These are phyloP conservation scores for Kwoniella mangroviensis DNA, from an alignment of 768 basidiomycete genomes.

Conservation along the genomic window DNA sequence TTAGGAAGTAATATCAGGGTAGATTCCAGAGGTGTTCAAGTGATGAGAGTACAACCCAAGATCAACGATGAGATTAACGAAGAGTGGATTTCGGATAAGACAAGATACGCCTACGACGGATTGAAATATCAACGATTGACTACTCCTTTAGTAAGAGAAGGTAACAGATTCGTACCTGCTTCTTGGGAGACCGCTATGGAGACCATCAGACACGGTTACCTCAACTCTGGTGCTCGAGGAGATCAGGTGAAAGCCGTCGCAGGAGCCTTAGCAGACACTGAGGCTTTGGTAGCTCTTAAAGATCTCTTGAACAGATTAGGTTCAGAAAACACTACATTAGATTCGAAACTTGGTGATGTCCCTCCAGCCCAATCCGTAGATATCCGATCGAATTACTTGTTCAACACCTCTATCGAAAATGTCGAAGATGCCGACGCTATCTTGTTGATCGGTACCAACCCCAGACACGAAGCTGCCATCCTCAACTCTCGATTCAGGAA, in stretches of 20 bases:
- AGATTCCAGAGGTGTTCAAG: slow-evolving; percentile 91
- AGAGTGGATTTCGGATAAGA: slow-evolving; percentile 99
- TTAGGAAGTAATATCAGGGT: slow-evolving; percentile 95
- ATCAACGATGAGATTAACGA: slow-evolving; percentile 98
- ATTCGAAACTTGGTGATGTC: slow-evolving; percentile 70
- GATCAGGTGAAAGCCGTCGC: slow-evolving; percentile 95
- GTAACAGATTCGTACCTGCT: slow-evolving; percentile 87
- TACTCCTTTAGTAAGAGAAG: slow-evolving; percentile 83
- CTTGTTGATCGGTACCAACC: slow-evolving; percentile 93
- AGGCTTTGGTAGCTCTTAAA: slow-evolving; percentile 89
- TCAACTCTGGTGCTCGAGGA: slow-evolving; percentile 76
- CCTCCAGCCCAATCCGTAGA: slow-evolving; percentile 81
- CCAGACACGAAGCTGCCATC: slow-evolving; percentile 94
- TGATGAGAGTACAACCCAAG: slow-evolving; percentile 95
- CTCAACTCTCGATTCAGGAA: slow-evolving; percentile 96
- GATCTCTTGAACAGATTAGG: slow-evolving; percentile 90
- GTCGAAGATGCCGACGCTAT: slow-evolving; percentile 90
- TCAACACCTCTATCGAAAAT: slow-evolving; percentile 89
- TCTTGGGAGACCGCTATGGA: slow-evolving; percentile 88
- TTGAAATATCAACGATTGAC: slow-evolving; percentile 93
- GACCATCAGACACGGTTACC: slow-evolving; percentile 77
- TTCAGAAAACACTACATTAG: slow-evolving; percentile 88
- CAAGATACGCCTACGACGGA: slow-evolving; percentile 94
- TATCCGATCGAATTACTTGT: slow-evolving; percentile 92
- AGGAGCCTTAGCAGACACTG: slow-evolving; percentile 90